A percentile compares a stretch with the other conserved stretches of the same genome.
Conservation (phyloP, 2,329 filamentous ascomycete species). For the Beauveria rudraprayagi region DNA sequence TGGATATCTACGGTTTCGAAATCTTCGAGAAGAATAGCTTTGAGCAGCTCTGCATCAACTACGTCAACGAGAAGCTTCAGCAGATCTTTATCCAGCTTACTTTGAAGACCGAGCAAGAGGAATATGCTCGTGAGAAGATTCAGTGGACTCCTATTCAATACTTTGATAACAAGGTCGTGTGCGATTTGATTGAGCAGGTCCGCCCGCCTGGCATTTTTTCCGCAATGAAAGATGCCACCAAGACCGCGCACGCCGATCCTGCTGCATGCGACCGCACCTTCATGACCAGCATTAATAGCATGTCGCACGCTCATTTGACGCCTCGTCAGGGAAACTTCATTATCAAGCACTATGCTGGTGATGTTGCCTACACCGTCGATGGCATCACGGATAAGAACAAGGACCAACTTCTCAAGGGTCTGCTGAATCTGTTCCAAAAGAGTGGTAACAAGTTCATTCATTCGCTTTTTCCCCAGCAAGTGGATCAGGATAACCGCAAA, state of each 20-base stretch:
- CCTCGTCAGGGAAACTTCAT: conserved; percentile 93
- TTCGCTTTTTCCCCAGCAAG: conserved; percentile 80
- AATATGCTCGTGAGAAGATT: conserved; percentile 92
- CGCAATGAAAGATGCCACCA: conserved; percentile 93
- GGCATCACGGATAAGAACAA: conserved; percentile 99
- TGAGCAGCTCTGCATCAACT: conserved; percentile 98
- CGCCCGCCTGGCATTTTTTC: conserved; percentile 89
- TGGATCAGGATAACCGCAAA: conserved; percentile 92
- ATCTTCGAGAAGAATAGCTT: conserved; percentile 99
- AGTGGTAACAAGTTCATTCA: conserved; percentile 84
- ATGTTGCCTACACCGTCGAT: conserved; percentile 88
- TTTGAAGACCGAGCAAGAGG: conserved; percentile 92
- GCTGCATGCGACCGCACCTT: conserved; percentile 92
- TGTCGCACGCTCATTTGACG: conserved; percentile 86
- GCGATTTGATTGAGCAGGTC: conserved; percentile 88
- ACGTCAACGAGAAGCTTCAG: conserved; percentile 98
- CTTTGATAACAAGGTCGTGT: conserved; percentile 99
- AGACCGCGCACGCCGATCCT: conserved; percentile 95
- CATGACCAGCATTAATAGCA: conserved; percentile 83
- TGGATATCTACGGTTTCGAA: conserved; percentile 98
- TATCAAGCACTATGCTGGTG: conserved; percentile 97
- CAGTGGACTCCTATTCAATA: conserved; percentile 99
- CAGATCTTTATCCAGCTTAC: conserved; percentile 99
- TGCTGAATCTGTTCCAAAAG: conserved; percentile 76
- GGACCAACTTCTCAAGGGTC: conserved; percentile 89